Conservation (phyloP, 2,329 filamentous ascomycete species). For the Ophidiomyces ophidiicola region DNA sequence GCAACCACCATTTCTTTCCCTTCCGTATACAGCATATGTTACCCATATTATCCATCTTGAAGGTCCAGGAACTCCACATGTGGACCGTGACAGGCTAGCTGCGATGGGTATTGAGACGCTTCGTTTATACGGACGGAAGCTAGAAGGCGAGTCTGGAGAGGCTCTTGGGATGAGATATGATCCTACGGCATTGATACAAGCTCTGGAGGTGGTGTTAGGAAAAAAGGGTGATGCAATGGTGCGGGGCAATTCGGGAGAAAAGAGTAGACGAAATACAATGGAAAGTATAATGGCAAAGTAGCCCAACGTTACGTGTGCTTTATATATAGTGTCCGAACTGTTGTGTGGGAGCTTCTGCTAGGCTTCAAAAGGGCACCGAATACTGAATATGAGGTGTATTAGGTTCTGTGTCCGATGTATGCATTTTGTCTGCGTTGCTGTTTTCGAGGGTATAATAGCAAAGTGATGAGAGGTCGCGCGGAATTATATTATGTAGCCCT, state of each 20-base stretch:
- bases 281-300: constrained; percentile 11
- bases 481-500: too few relatives aligned
- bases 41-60: constrained; percentile 76
- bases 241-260: constrained; percentile 29
- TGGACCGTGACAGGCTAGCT: constrained; percentile 54
- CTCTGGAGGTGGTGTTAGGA: constrained; percentile 65
- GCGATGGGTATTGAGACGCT: constrained; percentile 64
- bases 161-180: constrained; percentile 57
- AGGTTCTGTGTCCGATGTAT: too few relatives aligned
- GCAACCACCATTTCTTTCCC: constrained; percentile 14
- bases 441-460: too few relatives aligned
- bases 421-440: too few relatives aligned
- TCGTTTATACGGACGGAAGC: constrained; percentile 59
- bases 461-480: too few relatives aligned
- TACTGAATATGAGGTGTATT: too few relatives aligned
- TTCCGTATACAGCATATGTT: constrained; percentile 56
- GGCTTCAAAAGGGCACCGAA: too few relatives aligned
- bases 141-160: constrained; percentile 36
- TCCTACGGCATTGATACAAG: constrained; percentile 57
- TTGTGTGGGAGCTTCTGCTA: too few relatives aligned
- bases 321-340: too few relatives aligned
- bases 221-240: constrained; percentile 44
- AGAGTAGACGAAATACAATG: constrained; percentile 49
- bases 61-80: constrained; percentile 53
- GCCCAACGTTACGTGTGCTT: too few relatives aligned